Evolutionary conservation across 2,329 filamentous ascomycete species (phyloP).

Genomic region (Xylaria sp.): DNA sequence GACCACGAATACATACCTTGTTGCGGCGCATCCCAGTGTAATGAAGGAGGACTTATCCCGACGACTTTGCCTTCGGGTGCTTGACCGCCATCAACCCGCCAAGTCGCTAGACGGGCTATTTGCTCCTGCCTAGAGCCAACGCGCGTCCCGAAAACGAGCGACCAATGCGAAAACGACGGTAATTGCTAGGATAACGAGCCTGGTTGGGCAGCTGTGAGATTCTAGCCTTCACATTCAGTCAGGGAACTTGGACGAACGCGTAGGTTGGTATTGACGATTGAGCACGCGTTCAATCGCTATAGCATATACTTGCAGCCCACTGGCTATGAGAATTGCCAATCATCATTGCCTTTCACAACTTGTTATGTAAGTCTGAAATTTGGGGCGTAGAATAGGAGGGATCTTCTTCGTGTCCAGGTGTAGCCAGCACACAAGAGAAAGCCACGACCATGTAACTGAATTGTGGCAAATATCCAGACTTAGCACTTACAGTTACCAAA

Average conservation of each 20-base stretch:
- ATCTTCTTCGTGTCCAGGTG: background rate
- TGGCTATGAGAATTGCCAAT: background rate
- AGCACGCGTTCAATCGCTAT: background rate
- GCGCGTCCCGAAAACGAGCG: slow-evolving; percentile 13
- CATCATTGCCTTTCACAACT: background rate
- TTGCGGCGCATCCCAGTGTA: background rate
- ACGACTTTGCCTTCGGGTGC: background rate
- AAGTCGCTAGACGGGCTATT: background rate
- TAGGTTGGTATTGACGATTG: background rate
- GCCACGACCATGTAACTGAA: background rate
- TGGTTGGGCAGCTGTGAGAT: slow-evolving; percentile 21
- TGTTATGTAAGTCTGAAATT: background rate
- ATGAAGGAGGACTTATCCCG: background rate
- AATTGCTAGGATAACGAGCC: slow-evolving; percentile 25
- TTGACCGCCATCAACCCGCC: slow-evolving; percentile 15
- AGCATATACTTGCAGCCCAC: background rate
- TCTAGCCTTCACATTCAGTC: slow-evolving; percentile 18
- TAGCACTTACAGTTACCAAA: background rate
- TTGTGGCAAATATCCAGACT: background rate
- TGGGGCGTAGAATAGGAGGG: background rate
- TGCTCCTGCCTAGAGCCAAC: slow-evolving; percentile 19
- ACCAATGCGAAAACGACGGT: slow-evolving; percentile 10
- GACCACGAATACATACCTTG: background rate
- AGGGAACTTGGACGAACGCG: background rate
- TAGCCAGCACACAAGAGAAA: background rate